These are phyloP conservation scores for Aspergillus latus DNA, from an alignment of 2,329 filamentous ascomycete species.

Conservation along the genomic window DNA sequence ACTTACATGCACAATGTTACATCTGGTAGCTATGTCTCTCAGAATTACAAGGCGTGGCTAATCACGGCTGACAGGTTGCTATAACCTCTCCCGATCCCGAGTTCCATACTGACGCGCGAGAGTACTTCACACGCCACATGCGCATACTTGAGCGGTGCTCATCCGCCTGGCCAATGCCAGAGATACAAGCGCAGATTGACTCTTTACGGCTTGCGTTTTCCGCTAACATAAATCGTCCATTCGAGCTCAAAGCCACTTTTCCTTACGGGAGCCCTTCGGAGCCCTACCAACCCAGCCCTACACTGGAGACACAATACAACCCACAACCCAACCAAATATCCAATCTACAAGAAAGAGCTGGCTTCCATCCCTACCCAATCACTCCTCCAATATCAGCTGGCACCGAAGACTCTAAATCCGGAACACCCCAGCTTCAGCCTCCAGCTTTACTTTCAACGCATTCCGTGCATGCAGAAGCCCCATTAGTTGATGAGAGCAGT, in stretches of 20 bases:
- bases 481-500: constrained; percentile 64
- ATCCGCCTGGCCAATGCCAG: constrained; percentile 79
- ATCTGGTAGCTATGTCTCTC: constrained; percentile 67
- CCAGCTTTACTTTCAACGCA: constrained; percentile 43
- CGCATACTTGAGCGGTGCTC: constrained; percentile 84
- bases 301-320: constrained; percentile 51
- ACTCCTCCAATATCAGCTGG: constrained; percentile 76
- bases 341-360: constrained; percentile 51
- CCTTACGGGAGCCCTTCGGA: constrained; percentile 79
- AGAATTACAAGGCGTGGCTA: not conserved
- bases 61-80: constrained; percentile 64
- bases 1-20: constrained; percentile 86
- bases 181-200: constrained; percentile 87
- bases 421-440: constrained; percentile 71
- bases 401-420: constrained; percentile 72
- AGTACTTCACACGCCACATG: constrained; percentile 93
- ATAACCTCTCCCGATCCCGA: constrained; percentile 91
- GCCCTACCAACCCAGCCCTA: constrained; percentile 62
- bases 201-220: constrained; percentile 89
- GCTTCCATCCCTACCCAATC: constrained; percentile 64
- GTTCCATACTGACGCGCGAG: constrained; percentile 77
- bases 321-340: constrained; percentile 50
- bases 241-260: constrained; percentile 84
- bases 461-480: constrained; percentile 48
- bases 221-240: constrained; percentile 77